A percentile compares a stretch with the other conserved stretches of the same genome.
Evolutionary conservation across 140 eudicot genomes (phyloP).

Genomic region (Flaveria floridana): DNA sequence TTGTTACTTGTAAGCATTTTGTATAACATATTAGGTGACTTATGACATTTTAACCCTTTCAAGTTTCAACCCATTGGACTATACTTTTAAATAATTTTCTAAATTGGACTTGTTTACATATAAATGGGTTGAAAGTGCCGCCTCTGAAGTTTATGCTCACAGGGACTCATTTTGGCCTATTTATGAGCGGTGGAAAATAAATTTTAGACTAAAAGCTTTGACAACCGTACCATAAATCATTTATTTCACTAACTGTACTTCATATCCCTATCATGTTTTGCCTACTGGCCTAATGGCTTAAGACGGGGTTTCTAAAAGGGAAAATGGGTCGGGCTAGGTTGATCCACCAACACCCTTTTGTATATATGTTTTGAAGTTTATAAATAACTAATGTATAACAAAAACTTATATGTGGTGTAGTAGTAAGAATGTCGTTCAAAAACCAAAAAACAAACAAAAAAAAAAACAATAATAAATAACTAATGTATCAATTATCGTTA

Average conservation of each 20-base stretch:
- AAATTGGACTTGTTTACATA: not conserved
- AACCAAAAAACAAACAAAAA: too few species aligned
- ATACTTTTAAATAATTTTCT: not conserved
- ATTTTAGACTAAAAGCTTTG: not conserved
- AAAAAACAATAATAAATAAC: too few species aligned
- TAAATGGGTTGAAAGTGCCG: not conserved
- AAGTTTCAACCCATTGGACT: not conserved
- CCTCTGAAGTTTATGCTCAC: not conserved
- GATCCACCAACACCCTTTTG: not conserved
- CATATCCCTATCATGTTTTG: not conserved
- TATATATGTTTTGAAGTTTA: not conserved
- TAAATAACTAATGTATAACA: not conserved
- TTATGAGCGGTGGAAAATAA: not conserved
- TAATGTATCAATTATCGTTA: not conserved
- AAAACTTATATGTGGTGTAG: too few species aligned
- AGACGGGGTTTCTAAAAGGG: not conserved
- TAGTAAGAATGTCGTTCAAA: too few species aligned
- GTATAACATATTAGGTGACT: not conserved
- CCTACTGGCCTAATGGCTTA: not conserved
- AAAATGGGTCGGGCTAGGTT: not conserved
- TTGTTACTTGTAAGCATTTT: not conserved
- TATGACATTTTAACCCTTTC: too few species aligned
- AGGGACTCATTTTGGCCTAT: not conserved
- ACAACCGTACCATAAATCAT: not conserved
- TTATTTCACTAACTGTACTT: not conserved